Base-by-base conservation (phyloP, 2,329 filamentous ascomycete genomes). In the Madurella fahalii region DNA sequence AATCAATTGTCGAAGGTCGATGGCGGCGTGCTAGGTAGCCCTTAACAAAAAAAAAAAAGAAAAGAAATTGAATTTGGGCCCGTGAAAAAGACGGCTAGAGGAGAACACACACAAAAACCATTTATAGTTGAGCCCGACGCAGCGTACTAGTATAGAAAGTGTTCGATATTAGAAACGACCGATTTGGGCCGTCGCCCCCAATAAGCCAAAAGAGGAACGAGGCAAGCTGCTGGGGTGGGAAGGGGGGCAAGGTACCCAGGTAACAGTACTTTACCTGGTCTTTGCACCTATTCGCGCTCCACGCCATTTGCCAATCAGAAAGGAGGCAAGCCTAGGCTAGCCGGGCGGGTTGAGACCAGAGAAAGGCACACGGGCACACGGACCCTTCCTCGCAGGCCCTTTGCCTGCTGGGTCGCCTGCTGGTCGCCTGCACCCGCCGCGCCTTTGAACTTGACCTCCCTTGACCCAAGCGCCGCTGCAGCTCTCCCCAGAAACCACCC, bases 331-430 rank as follows among this genome's bases (percentile, higher is more conserved):
- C 46, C 53, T 53, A 41, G 46, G 49, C 52, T 25, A 25, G 25
- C 54, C 53, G 51, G 51, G 52, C 34, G 47, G 37, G 50, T 50
- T 48, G 43, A 44, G 37, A 45, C 56, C 41, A 31, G 25, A 49
- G 50, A 54, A 55, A n/a, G n/a, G n/a, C n/a, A n/a, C n/a, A n/a
- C n/a, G n/a, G 59, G 55, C 56, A 63, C 60, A 58, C 61, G 60
- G 61, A 60, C 61, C 61, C 50, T 58, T 58, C 41, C 47, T 43
- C 40, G 46, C 52, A 49, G 25, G 50, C 44, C 39, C 50, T 53
- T 52, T 45, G 45, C 46, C 51, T 56, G 54, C 52, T 54, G 52
- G 34, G 47, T 52, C 40, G 40, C 47, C n/a, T n/a, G n/a, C n/a
- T n/a, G n/a, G n/a, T n/a, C n/a, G n/a, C n/a, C 56, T 57, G 20